A percentile compares a stretch with the other conserved stretches of the same genome.
Evolutionary conservation across 139 green algal species (phyloP).

Genomic region (Deuterostichococcus epilithicus): DNA sequence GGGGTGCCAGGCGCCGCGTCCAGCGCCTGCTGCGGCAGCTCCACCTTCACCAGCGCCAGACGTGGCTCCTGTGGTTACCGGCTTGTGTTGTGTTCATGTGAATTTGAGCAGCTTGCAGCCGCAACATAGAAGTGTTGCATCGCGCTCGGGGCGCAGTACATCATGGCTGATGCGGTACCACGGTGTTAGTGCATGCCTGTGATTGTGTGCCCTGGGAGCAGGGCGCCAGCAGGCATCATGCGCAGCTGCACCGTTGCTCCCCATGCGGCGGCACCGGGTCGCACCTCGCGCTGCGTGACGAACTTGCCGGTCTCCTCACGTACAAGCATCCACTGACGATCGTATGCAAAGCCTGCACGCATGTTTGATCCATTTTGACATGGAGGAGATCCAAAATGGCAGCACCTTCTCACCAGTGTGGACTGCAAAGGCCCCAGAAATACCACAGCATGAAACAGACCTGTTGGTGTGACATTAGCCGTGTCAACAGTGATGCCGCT

Average conservation of each 20-base stretch:
- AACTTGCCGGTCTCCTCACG: slow-evolving; percentile 32
- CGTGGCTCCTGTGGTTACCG: slow-evolving; percentile 10
- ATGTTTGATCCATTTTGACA: too few relatives aligned
- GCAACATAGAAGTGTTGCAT: too few relatives aligned
- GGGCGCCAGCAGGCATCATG: too few relatives aligned
- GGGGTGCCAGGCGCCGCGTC: slow-evolving; percentile 26
- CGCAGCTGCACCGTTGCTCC: too few relatives aligned
- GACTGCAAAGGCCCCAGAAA: too few relatives aligned
- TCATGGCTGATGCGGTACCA: too few relatives aligned
- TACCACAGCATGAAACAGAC: slow-evolving; percentile 1
- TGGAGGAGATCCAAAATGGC: too few relatives aligned
- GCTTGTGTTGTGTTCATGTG: too few relatives aligned
- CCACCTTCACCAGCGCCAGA: slow-evolving; percentile 3
- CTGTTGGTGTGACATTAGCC: slow-evolving; percentile 18
- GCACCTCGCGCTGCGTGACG: slow-evolving; percentile 54
- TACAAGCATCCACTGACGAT: slow-evolving; percentile 61
- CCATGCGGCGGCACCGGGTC: too few relatives aligned
- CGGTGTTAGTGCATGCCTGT: not conserved
- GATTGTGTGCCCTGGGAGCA: slow-evolving; percentile 11
- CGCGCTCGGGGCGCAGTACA: too few relatives aligned
- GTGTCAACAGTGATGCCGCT: slow-evolving; percentile 17
- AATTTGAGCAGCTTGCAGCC: slow-evolving; percentile 14
- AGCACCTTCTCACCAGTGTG: too few relatives aligned
- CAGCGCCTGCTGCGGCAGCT: slow-evolving; percentile 13
- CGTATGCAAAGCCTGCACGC: slow-evolving; percentile 37